Conservation (phyloP, 768 basidiomycete species). For the Fomitopsis pulvina region DNA sequence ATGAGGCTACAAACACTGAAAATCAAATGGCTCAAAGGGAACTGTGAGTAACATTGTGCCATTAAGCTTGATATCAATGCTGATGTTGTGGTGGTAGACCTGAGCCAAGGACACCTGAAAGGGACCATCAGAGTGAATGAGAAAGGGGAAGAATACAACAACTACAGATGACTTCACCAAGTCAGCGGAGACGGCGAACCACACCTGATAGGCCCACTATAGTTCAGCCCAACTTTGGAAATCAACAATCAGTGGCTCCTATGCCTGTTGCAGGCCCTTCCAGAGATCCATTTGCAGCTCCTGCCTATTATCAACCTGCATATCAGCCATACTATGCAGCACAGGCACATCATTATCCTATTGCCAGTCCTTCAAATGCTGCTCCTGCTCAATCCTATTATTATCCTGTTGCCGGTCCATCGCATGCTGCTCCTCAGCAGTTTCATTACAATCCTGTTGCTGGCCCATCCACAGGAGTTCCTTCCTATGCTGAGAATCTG, state of each 20-base stretch:
- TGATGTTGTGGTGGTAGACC: neutral
- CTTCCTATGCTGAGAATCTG: no score
- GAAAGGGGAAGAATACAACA: neutral
- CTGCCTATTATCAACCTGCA: neutral
- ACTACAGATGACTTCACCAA: neutral
- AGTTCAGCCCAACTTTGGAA: neutral
- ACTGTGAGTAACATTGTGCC: neutral
- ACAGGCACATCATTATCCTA: neutral
- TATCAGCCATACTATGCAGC: neutral
- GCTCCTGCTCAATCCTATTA: neutral
- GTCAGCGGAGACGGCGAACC: neutral
- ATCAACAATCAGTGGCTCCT: neutral
- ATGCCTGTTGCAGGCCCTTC: neutral
- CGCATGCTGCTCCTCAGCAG: no score
- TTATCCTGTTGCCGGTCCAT: neutral
- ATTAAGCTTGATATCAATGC: neutral
- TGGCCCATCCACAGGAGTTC: neutral
- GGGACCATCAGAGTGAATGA: neutral
- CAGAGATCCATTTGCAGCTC: neutral
- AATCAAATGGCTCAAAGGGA: neutral
- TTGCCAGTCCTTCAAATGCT: neutral
- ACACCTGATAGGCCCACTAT: neutral
- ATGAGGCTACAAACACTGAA: no score
- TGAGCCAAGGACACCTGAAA: neutral
- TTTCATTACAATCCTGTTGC: neutral